phyloP scores from a whole-genome alignment of 2,329 filamentous ascomycete genomes.

The Geosmithia putterillii region DNA sequence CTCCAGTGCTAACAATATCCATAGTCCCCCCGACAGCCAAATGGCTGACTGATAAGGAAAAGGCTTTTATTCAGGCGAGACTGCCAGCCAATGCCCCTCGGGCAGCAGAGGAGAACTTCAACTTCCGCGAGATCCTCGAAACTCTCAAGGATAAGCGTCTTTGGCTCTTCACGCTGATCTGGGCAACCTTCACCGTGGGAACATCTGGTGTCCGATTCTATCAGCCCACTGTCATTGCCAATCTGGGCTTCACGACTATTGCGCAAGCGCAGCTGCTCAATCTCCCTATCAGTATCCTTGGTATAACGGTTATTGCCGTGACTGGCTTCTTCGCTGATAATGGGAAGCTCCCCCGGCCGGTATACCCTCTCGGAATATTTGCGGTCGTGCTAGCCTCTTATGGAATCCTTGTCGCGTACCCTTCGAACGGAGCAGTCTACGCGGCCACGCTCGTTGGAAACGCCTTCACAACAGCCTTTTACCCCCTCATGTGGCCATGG shows the following conservation, averaged over 20 bases:
- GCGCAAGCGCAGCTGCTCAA: conserved; percentile 35
- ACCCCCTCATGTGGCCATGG: conserved; percentile 38
- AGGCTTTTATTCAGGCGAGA: conserved; percentile 33
- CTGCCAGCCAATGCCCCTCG: conserved; percentile 29
- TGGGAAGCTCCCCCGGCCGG: conserved; percentile 25
- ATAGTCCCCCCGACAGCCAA: conserved; percentile 25
- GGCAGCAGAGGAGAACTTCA: conserved; percentile 26
- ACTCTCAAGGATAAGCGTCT: conserved; percentile 25
- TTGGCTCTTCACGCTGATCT: conserved; percentile 32
- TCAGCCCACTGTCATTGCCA: conserved; percentile 27
- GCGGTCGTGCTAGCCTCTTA: conserved; percentile 30
- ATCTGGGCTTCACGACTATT: conserved; percentile 26
- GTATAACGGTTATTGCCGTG: conserved; percentile 26
- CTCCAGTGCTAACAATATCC: conserved; percentile 21
- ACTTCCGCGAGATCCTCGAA: conserved; percentile 20
- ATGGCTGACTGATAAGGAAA: conserved; percentile 32
- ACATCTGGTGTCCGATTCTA: conserved; percentile 28
- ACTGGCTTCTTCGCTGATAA: conserved; percentile 29
- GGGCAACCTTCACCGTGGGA: conserved; percentile 29
- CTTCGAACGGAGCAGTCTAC: conserved; percentile 31
- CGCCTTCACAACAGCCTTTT: conserved; percentile 28
- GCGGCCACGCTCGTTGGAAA: conserved; percentile 31
- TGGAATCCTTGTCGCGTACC: conserved; percentile 29
- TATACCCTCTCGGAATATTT: conserved; percentile 29
- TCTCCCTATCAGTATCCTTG: conserved; percentile 28